Conservation (phyloP, 1,139 yeast species). For the Arxiozyma bovina region DNA sequence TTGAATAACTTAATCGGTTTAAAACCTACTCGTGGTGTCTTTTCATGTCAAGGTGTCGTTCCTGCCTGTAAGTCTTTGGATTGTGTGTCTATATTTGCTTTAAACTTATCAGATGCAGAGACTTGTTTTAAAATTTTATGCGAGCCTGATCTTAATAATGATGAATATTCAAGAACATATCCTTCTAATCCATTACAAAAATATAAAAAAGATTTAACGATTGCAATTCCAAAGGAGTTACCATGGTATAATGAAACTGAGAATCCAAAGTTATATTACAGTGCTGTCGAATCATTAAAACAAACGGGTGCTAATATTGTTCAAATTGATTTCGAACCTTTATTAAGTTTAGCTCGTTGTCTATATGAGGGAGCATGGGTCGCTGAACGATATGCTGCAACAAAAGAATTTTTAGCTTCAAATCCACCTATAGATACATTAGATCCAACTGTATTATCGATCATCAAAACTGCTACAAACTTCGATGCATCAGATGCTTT, state of each 20-base stretch:
- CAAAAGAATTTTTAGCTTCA: conserved; percentile 60
- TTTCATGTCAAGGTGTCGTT: conserved; percentile 80
- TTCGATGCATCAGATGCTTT: conserved; percentile 78
- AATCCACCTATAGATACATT: conserved; percentile 62
- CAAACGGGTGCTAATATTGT: conserved; percentile 50
- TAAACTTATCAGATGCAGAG: conserved; percentile 77
- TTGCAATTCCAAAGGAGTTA: conserved; percentile 67
- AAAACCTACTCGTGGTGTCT: conserved; percentile 83
- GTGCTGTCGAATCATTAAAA: conserved; percentile 52
- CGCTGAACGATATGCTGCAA: conserved; percentile 83
- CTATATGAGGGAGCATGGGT: conserved; percentile 99
- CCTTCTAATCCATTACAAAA: conserved; percentile 57
- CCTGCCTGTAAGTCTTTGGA: conserved; percentile 97
- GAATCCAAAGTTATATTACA: conserved; percentile 58
- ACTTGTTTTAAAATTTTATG: conserved; percentile 61
- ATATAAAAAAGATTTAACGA: conserved; percentile 50
- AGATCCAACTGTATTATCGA: conserved; percentile 75
- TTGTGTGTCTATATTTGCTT: conserved; percentile 78
- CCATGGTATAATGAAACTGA: conserved; percentile 75
- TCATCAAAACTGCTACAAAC: conserved; percentile 68
- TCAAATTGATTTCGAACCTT: conserved; percentile 60
- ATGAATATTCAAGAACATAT: conserved; percentile 69
- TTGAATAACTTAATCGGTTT: conserved; percentile 83
- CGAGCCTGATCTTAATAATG: conserved; percentile 56
- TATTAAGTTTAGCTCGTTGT: conserved; percentile 76